A percentile compares a stretch with the other conserved stretches of the same genome.
Conservation (phyloP, 164 flowering plant genomes). For the Magnolia kwangsiensis region DNA sequence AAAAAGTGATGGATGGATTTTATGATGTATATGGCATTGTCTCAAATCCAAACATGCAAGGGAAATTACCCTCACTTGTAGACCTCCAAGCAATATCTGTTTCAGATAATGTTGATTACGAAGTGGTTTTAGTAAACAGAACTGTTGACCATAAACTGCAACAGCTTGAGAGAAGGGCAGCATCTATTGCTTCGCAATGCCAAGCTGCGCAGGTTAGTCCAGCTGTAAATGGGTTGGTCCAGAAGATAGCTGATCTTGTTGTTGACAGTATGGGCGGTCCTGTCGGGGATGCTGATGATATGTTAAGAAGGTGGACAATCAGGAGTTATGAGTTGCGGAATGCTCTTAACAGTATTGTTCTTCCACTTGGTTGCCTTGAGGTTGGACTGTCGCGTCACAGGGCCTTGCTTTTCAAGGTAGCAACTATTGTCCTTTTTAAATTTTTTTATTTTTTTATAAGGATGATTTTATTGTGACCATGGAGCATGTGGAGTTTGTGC, state of each 20-base stretch:
- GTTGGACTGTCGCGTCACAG: slow-evolving; percentile 96
- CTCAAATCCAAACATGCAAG: slow-evolving; percentile 44
- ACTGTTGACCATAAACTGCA: slow-evolving; percentile 54
- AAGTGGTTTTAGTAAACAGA: slow-evolving; percentile 81
- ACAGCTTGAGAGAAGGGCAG: slow-evolving; percentile 67
- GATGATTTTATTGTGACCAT: not conserved
- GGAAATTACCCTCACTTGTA: slow-evolving; percentile 71
- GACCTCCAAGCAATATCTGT: slow-evolving; percentile 72
- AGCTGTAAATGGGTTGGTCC: slow-evolving; percentile 59
- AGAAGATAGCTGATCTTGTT: slow-evolving; percentile 80
- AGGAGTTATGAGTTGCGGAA: slow-evolving; percentile 58
- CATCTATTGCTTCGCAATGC: slow-evolving; percentile 41
- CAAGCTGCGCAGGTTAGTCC: slow-evolving; percentile 33
- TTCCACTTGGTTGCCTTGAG: slow-evolving; percentile 88
- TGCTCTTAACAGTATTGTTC: slow-evolving; percentile 52
- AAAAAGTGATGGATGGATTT: slow-evolving; percentile 86
- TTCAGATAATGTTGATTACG: slow-evolving; percentile 57
- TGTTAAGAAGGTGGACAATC: slow-evolving; percentile 62
- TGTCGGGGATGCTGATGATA: slow-evolving; percentile 85
- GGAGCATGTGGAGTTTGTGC: too few species aligned
- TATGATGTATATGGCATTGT: slow-evolving; percentile 77
- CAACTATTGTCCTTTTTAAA: not conserved
- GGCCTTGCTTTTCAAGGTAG: slow-evolving; percentile 95
- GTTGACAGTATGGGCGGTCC: slow-evolving; percentile 93
- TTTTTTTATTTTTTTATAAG: too few species aligned